A percentile compares a stretch with the other conserved stretches of the same genome.
These are phyloP conservation scores for Dendrobium officinale DNA, from an alignment of 106 monocot species.

Conservation along the genomic window DNA sequence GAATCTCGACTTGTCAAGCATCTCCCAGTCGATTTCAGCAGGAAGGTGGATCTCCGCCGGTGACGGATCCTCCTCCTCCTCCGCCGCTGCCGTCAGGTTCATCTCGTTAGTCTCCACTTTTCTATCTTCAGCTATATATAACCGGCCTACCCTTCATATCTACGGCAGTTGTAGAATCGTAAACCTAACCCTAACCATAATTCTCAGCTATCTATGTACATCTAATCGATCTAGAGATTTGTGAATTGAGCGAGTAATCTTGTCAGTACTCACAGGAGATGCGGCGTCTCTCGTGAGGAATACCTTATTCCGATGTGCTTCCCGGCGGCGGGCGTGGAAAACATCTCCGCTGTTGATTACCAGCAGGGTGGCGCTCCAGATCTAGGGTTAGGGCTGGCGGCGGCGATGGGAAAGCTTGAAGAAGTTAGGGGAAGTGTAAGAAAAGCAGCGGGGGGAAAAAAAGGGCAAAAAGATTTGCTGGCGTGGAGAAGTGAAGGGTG, in stretches of 20 bases:
- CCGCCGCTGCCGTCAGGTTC: slow-evolving; percentile 24
- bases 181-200: slow-evolving; percentile 3
- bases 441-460: background rate
- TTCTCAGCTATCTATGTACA: background rate
- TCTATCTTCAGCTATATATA: slow-evolving; percentile 2
- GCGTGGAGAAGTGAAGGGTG: background rate
- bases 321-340: background rate
- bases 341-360: slow-evolving; percentile 9
- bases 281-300: slow-evolving; percentile 11
- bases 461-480: background rate
- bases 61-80: slow-evolving; percentile 7
- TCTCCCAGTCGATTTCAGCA: slow-evolving; percentile 64
- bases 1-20: slow-evolving; percentile 60
- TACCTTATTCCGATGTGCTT: slow-evolving; percentile 10
- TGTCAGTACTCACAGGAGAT: background rate
- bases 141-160: slow-evolving; percentile 8
- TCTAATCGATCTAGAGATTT: background rate
- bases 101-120: slow-evolving; percentile 19
- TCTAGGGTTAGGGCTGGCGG: slow-evolving; percentile 12
- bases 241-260: background rate
- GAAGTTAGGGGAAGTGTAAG: background rate
- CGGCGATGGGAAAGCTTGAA: background rate
- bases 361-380: background rate
- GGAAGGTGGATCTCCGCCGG: slow-evolving; percentile 37
- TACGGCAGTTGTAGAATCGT: background rate